These are phyloP conservation scores for Isabelozyma pseudorhagii DNA, from an alignment of 805 yeast species.

Conservation along the genomic window DNA sequence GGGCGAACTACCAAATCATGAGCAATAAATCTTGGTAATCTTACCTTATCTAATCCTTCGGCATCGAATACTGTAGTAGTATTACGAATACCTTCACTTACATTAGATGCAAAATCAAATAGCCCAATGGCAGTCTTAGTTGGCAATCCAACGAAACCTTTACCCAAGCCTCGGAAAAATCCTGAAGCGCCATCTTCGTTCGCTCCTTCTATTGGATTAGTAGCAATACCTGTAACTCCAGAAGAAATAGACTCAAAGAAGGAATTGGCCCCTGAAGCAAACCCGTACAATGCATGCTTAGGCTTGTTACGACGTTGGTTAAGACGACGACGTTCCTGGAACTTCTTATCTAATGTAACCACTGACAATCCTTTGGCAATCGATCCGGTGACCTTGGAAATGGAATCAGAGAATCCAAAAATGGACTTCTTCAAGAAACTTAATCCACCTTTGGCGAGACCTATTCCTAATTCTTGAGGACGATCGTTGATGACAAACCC, in stretches of 20 bases:
- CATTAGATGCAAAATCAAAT: slow-evolving; percentile 86
- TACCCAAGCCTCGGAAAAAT: slow-evolving; percentile 89
- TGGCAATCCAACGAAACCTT: slow-evolving; percentile 92
- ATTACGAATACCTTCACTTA: slow-evolving; percentile 90
- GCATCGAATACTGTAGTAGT: slow-evolving; percentile 88
- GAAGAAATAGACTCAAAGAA: slow-evolving; percentile 82
- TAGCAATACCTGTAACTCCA: slow-evolving; percentile 87
- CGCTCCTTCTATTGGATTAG: slow-evolving; percentile 89
- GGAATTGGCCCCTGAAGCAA: slow-evolving; percentile 84
- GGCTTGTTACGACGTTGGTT: slow-evolving; percentile 77
- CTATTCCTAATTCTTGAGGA: slow-evolving; percentile 94
- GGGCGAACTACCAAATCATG: slow-evolving; percentile 72
- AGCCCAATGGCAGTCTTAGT: slow-evolving; percentile 96
- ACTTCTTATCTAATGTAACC: slow-evolving; percentile 81
- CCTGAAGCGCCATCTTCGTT: slow-evolving; percentile 87
- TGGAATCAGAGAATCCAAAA: slow-evolving; percentile 90
- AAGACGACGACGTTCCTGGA: slow-evolving; percentile 77
- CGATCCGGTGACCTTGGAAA: slow-evolving; percentile 90
- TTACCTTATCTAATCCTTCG: slow-evolving; percentile 70
- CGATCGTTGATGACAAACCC: slow-evolving; percentile 92
- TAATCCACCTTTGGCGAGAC: slow-evolving; percentile 92
- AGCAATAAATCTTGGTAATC: slow-evolving; percentile 77
- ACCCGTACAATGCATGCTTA: slow-evolving; percentile 78
- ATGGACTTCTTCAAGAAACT: slow-evolving; percentile 93
- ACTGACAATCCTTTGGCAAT: slow-evolving; percentile 91